Conservation (phyloP, 345 rosid genomes). For the Trapa incisa region DNA sequence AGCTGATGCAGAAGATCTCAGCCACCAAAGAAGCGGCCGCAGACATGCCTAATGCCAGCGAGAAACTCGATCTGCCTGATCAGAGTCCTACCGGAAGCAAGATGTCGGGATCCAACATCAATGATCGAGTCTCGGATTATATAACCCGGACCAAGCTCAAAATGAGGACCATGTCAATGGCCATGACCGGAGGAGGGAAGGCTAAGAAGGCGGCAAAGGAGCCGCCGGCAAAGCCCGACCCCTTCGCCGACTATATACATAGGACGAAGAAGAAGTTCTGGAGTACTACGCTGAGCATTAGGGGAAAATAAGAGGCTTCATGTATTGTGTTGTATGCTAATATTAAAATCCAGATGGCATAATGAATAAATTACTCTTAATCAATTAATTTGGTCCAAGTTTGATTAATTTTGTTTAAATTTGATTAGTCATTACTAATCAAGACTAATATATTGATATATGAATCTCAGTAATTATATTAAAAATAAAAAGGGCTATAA, state of each 20-base stretch:
- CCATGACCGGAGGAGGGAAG: slow-evolving; percentile 10
- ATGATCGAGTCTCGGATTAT: slow-evolving; percentile 16
- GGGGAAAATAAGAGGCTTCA: slow-evolving; percentile 1
- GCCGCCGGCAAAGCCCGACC: slow-evolving; percentile 8
- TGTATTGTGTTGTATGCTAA: no score
- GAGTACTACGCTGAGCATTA: slow-evolving; percentile 11
- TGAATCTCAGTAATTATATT: no score
- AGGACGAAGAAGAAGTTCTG: slow-evolving; percentile 19
- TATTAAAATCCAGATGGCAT: no score
- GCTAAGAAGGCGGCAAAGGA: slow-evolving; percentile 5
- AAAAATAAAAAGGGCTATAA: no score
- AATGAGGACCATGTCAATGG: slow-evolving; percentile 13
- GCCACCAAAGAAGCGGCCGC: not conserved
- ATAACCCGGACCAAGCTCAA: slow-evolving; percentile 16
- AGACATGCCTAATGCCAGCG: not conserved
- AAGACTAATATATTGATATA: no score
- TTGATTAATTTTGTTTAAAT: no score
- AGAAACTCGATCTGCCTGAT: not conserved
- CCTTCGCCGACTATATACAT: slow-evolving; percentile 16
- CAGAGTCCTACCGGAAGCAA: not conserved
- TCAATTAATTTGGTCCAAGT: no score
- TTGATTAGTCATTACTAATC: no score
- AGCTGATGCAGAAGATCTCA: not conserved
- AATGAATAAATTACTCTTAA: no score
- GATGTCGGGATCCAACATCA: slow-evolving; percentile 3